Evolutionary conservation across 441 rosid species (phyloP).

Genomic region (Rhodomyrtus psidioides): DNA sequence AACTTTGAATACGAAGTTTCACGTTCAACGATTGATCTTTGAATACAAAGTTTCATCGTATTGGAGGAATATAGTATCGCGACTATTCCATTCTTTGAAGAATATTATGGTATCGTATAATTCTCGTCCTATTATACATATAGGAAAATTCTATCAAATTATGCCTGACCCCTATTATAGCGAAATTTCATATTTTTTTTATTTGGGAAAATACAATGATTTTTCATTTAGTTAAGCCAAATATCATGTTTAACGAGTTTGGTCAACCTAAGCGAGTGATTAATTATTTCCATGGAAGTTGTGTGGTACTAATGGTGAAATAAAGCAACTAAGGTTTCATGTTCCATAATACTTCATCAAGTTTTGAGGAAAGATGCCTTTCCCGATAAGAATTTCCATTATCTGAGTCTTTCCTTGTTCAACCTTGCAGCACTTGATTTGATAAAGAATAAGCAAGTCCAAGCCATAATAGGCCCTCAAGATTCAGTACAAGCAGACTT

Average conservation of each 20-base stretch:
- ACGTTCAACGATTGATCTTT: not conserved
- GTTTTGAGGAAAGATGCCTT: not conserved
- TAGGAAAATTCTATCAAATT: not conserved
- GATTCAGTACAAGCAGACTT: slow-evolving; percentile 46
- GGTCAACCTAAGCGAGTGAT: not conserved
- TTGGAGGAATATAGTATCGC: not conserved
- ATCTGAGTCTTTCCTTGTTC: not conserved
- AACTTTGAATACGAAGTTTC: not conserved
- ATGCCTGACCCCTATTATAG: not conserved
- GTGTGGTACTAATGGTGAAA: not conserved
- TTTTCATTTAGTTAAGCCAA: not conserved
- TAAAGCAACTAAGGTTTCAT: not conserved
- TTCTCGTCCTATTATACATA: not conserved
- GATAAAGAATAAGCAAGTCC: slow-evolving; percentile 40
- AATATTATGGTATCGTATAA: not conserved
- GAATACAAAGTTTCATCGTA: not conserved
- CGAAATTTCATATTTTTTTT: too few species aligned
- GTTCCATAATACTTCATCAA: too few species aligned
- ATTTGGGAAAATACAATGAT: not conserved
- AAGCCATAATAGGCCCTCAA: slow-evolving; percentile 51
- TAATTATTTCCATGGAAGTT: not conserved
- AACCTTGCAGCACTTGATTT: slow-evolving; percentile 39
- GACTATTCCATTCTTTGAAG: not conserved
- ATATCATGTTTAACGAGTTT: not conserved
- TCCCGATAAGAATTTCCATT: not conserved